Conservation (phyloP, 306 rosid genomes). For the Citrullus mucosospermus region DNA sequence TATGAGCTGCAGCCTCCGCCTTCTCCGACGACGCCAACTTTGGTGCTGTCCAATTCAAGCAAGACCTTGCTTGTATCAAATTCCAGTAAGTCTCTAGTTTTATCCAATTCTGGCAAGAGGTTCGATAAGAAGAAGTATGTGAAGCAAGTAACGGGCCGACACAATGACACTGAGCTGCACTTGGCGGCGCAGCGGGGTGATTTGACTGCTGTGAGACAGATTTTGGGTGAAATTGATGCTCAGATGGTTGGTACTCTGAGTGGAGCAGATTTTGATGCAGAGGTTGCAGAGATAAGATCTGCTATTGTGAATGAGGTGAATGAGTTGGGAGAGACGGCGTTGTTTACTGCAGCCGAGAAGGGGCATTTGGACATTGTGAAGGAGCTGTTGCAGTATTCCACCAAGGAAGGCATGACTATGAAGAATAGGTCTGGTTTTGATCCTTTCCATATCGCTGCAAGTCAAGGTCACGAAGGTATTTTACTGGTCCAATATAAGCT, state of each 20-base stretch:
- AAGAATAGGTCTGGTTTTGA: slow-evolving; percentile 61
- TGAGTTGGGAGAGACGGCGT: slow-evolving; percentile 68
- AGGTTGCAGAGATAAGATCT: slow-evolving; percentile 48
- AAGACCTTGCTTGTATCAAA: slow-evolving; percentile 27
- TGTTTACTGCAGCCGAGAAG: slow-evolving; percentile 60
- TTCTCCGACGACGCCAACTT: slow-evolving; percentile 34
- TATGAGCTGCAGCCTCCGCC: slow-evolving; percentile 36
- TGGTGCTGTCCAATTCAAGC: slow-evolving; percentile 42
- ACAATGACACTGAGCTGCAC: slow-evolving; percentile 76
- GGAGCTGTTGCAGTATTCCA: slow-evolving; percentile 44
- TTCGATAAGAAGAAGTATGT: slow-evolving; percentile 64
- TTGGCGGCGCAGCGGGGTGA: slow-evolving; percentile 68
- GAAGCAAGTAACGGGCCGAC: slow-evolving; percentile 76
- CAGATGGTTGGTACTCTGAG: slow-evolving; percentile 45
- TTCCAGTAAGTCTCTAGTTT: slow-evolving; percentile 42
- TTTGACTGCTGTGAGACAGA: slow-evolving; percentile 21
- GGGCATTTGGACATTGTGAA: slow-evolving; percentile 46
- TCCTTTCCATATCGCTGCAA: slow-evolving; percentile 71
- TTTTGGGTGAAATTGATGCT: slow-evolving; percentile 52
- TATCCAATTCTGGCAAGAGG: slow-evolving; percentile 47
- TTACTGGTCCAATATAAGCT: neutral
- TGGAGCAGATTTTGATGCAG: slow-evolving; percentile 58
- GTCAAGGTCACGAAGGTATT: slow-evolving; percentile 67
- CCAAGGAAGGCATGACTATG: slow-evolving; percentile 28
- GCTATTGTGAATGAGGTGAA: slow-evolving; percentile 72